Conservation (phyloP, 148 eudicot species). For the Beta vulgaris region DNA sequence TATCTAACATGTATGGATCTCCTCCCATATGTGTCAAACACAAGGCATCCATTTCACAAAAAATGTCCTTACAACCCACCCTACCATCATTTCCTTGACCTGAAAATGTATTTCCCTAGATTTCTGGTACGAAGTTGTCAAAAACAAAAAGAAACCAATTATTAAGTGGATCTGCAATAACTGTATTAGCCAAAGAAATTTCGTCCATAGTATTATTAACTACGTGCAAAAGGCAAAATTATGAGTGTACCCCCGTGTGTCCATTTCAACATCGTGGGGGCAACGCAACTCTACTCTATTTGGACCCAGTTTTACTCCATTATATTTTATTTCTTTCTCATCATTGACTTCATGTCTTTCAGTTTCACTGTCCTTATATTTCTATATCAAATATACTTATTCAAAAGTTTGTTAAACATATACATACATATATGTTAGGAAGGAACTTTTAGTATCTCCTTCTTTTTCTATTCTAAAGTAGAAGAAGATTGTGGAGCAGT, state of each 20-base stretch:
- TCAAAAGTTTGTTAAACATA: no score
- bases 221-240: constrained; percentile 16
- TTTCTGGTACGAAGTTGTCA: constrained; percentile 21
- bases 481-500: background rate
- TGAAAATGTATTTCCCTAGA: background rate
- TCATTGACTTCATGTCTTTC: background rate
- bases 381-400: background rate
- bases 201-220: background rate
- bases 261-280: constrained; percentile 17
- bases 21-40: no score
- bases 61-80: no score
- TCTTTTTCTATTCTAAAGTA: background rate
- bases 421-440: background rate
- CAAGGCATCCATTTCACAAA: no score
- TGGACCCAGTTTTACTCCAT: background rate
- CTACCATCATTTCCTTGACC: background rate
- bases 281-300: constrained; percentile 13
- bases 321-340: background rate
- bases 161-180: no score
- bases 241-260: constrained; percentile 6
- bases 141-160: no score
- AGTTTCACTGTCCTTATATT: background rate
- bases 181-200: background rate
- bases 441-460: background rate
- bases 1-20: no score